Evolutionary conservation across 2,329 filamentous ascomycete genomes (phyloP), one percentile per base, ranked within the genome.

Genomic region (Cephalotrichum gorgonifer): DNA sequence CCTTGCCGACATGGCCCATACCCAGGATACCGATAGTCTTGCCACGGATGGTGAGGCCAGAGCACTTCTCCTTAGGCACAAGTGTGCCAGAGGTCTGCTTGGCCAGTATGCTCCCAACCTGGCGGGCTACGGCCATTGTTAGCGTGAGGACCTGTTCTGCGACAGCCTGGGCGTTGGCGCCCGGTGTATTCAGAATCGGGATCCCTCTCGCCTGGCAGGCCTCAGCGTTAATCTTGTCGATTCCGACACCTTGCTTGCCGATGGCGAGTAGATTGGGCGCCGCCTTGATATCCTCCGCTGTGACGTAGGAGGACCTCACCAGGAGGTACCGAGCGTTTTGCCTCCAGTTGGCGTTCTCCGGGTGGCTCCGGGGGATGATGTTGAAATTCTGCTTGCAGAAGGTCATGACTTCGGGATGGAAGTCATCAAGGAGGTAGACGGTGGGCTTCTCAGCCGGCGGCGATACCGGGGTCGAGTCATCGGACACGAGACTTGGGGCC

Each of bases 141-240:
- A 93, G 70, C 48, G 82, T 81, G 47, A 90, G 75, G 0, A 85
- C 88, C 57, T 89, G 85, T 60, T 89, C 86, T 0, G 86, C 86
- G 0, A 86, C 87, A 0, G 87, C 86, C 50, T 84, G 78, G 55
- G 90, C 88, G 60, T 93, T 93, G 2, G 86, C 87, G 20, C 78
- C 78, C 0, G 87, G 86, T 23, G 79, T 85, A 63, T 91, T 91
- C 49, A 91, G 81, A 2, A 91, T 86, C 46, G 90, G 82, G 51
- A 91, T 81, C 20, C 87, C 87, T 48, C 81, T 72, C 33, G 76
- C 72, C 0, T 86, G 90, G 2, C 86, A 86, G 8, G 80, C 77
- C 30, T 79, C 71, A 0, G 91, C 82, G 59, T 91, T 75, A 45
- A 93, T 86, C 65, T 91, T 90, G 66, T 91, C 86, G 23, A 91